These are phyloP conservation scores for Alternaria triticina DNA, from an alignment of 2,329 filamentous ascomycete species.

Conservation along the genomic window DNA sequence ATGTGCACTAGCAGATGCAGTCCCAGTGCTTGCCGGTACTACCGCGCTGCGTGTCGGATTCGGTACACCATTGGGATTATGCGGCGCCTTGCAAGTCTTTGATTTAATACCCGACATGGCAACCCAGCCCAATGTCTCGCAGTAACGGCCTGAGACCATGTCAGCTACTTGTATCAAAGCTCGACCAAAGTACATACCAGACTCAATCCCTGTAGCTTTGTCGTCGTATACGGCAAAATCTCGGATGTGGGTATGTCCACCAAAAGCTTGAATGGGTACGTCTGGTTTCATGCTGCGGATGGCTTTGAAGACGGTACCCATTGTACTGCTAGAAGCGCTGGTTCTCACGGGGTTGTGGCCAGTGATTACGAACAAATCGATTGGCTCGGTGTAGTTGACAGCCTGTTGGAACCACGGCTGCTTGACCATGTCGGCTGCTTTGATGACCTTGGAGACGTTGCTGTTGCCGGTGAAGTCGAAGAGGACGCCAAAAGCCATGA, in stretches of 20 bases:
- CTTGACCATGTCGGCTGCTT: slow-evolving; percentile 58
- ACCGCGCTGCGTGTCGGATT: slow-evolving; percentile 50
- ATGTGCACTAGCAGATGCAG: slow-evolving; percentile 31
- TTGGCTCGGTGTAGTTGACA: slow-evolving; percentile 60
- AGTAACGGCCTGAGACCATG: slow-evolving; percentile 59
- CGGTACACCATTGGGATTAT: slow-evolving; percentile 51
- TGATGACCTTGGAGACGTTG: slow-evolving; percentile 66
- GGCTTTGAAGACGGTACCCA: slow-evolving; percentile 61
- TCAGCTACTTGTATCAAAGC: not conserved
- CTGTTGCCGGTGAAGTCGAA: slow-evolving; percentile 63
- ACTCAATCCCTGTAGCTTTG: slow-evolving; percentile 66
- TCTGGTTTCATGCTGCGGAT: slow-evolving; percentile 64
- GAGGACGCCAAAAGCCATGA: slow-evolving; percentile 61
- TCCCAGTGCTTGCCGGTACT: slow-evolving; percentile 36
- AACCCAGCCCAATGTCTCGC: slow-evolving; percentile 71
- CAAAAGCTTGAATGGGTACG: slow-evolving; percentile 69
- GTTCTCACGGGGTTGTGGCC: slow-evolving; percentile 67
- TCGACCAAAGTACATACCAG: slow-evolving; percentile 45
- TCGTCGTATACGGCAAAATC: slow-evolving; percentile 70
- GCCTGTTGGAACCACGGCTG: slow-evolving; percentile 67
- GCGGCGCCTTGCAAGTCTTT: slow-evolving; percentile 52
- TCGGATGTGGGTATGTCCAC: slow-evolving; percentile 69
- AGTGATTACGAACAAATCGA: slow-evolving; percentile 69
- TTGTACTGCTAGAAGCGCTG: slow-evolving; percentile 53
- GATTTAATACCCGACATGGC: slow-evolving; percentile 66